phyloP scores from a whole-genome alignment of 2,329 filamentous ascomycete species.

The Penicillium sp. region DNA sequence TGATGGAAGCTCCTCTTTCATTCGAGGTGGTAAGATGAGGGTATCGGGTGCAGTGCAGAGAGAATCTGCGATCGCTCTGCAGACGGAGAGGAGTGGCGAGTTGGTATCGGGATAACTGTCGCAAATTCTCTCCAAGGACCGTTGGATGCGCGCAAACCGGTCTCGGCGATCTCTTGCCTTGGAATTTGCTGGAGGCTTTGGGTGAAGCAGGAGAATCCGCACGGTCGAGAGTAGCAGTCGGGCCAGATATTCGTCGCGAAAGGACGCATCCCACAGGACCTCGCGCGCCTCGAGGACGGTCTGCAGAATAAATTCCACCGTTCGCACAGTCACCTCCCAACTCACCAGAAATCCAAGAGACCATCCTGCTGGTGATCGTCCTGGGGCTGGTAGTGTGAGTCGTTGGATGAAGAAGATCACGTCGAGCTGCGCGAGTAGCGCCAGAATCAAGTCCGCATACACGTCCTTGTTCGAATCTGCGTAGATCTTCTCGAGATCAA shows the following conservation, averaged over 20 bases:
- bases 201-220: not conserved
- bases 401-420: not conserved
- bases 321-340: not conserved
- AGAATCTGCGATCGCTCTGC: not conserved
- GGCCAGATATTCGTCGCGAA: not conserved
- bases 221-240: not conserved
- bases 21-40: not conserved
- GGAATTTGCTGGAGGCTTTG: not conserved
- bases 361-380: not conserved
- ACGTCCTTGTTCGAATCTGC: not conserved
- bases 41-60: not conserved
- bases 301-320: not conserved
- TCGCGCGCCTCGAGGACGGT: not conserved
- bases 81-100: not conserved
- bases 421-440: not conserved
- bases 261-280: not conserved
- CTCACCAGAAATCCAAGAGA: not conserved
- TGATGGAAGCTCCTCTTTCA: not conserved
- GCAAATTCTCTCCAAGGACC: not conserved
- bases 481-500: not conserved
- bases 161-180: not conserved
- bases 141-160: not conserved
- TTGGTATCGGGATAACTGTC: not conserved
- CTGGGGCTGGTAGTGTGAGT: not conserved
- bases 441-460: not conserved